Evolutionary conservation across 179 eudicot species (phyloP).

Genomic region (Carnegiea gigantea): DNA sequence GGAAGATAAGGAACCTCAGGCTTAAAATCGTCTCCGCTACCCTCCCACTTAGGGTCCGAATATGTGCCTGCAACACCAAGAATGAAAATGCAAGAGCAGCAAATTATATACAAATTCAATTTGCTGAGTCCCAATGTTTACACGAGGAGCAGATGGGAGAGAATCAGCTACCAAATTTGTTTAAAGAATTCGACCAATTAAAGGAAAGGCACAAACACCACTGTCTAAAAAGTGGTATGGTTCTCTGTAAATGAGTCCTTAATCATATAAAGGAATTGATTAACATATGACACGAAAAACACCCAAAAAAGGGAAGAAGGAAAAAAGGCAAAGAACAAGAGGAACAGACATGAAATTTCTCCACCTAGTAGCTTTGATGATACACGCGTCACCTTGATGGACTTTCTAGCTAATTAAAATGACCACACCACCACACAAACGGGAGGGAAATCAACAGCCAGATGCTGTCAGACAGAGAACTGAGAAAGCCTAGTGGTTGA

Average conservation of each 20-base stretch:
- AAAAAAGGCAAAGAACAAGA: not conserved
- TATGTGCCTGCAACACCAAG: conserved; percentile 61
- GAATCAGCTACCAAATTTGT: not conserved
- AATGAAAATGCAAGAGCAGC: not conserved
- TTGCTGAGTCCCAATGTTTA: not conserved
- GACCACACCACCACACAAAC: not conserved
- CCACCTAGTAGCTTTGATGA: not conserved
- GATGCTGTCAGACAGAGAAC: not conserved
- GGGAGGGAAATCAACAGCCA: not conserved
- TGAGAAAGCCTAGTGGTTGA: not conserved
- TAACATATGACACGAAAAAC: too few relatives aligned
- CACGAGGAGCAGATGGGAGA: not conserved
- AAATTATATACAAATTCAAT: not conserved
- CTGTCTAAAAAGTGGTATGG: not conserved
- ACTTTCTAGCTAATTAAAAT: not conserved
- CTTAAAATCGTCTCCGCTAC: conserved; percentile 86
- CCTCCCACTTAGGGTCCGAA: conserved; percentile 76
- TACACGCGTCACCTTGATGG: not conserved
- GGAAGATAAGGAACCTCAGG: conserved; percentile 88
- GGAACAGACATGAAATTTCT: not conserved
- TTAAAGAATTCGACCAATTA: not conserved
- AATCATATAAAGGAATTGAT: not conserved
- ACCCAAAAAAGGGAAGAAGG: not conserved
- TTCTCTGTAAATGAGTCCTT: not conserved
- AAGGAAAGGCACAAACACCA: not conserved